These are phyloP conservation scores for Scheffersomyces parashehatae DNA, from an alignment of 1,139 yeast species.

Conservation along the genomic window DNA sequence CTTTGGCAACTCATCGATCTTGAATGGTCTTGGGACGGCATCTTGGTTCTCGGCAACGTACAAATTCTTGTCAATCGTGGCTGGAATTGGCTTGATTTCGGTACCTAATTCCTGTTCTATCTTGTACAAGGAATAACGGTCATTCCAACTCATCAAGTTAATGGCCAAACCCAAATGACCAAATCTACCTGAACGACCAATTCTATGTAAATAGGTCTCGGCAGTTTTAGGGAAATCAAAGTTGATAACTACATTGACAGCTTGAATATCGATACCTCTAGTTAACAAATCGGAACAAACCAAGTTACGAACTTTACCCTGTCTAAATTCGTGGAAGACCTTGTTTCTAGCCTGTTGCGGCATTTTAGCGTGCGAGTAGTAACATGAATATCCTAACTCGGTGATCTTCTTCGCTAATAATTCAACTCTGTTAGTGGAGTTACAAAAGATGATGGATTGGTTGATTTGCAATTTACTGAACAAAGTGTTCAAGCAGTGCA, in stretches of 20 bases:
- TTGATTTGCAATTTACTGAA: constrained; percentile 93
- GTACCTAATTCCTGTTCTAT: constrained; percentile 98
- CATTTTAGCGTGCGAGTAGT: constrained; percentile 96
- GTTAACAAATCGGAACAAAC: constrained; percentile 96
- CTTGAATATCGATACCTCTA: constrained; percentile 99
- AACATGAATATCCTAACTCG: constrained; percentile 95
- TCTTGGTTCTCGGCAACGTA: constrained; percentile 83
- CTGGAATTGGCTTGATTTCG: constrained; percentile 95
- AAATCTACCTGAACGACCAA: constrained; percentile 98
- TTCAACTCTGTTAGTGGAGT: constrained; percentile 95
- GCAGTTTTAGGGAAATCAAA: constrained; percentile 98
- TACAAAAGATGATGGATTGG: constrained; percentile 95
- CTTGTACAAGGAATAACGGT: constrained; percentile 87
- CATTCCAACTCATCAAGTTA: constrained; percentile 95
- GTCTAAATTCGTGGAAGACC: constrained; percentile 98
- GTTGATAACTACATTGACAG: constrained; percentile 95
- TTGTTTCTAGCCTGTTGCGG: constrained; percentile 96
- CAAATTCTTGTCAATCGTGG: constrained; percentile 79
- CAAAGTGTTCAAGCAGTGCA: constrained; percentile 92
- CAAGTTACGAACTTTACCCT: constrained; percentile 94
- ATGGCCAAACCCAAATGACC: constrained; percentile 98
- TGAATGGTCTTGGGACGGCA: constrained; percentile 85
- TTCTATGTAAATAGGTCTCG: constrained; percentile 95
- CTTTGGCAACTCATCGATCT: constrained; percentile 64
- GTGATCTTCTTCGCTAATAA: constrained; percentile 93